These are phyloP conservation scores for Piedraia hortae DNA, from an alignment of 2,329 filamentous ascomycete genomes.

Conservation along the genomic window DNA sequence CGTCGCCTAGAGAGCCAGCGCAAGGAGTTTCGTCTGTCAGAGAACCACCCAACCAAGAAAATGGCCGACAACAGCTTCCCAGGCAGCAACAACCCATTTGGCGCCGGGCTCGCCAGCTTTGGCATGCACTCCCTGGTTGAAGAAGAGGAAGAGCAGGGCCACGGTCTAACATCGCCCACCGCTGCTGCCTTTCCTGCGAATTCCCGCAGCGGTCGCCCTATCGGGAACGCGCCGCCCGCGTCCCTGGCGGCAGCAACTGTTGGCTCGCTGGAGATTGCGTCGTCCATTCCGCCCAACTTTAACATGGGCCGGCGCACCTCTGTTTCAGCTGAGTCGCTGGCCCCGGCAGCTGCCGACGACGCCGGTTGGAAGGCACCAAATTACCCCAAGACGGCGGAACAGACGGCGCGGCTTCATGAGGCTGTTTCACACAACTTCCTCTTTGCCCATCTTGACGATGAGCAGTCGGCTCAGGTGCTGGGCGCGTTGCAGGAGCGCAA, in stretches of 20 bases:
- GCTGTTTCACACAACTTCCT: constrained; percentile 79
- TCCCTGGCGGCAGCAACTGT: constrained; percentile 12
- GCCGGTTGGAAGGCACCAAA: constrained; percentile 77
- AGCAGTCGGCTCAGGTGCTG: constrained; percentile 65
- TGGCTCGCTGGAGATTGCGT: constrained; percentile 23
- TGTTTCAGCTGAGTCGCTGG: constrained; percentile 86
- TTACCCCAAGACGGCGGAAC: constrained; percentile 59
- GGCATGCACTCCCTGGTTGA: constrained; percentile 39
- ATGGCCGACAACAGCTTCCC: constrained; percentile 58
- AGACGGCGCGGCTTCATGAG: constrained; percentile 47
- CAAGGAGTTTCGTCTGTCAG: constrained; percentile 24
- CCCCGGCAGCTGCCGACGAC: constrained; percentile 55
- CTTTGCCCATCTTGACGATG: constrained; percentile 82
- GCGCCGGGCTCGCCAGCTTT: constrained; percentile 13
- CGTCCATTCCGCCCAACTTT: constrained; percentile 72
- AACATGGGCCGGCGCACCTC: constrained; percentile 83
- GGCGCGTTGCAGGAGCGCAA: constrained; percentile 83
- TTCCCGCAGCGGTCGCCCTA: constrained; percentile 6
- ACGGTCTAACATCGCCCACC: constrained; percentile 43
- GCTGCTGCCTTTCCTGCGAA: constrained; percentile 17
- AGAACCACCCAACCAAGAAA: constrained; percentile 19
- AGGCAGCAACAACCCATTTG: constrained; percentile 46
- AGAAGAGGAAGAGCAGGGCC: constrained; percentile 46
- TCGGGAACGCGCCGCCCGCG: constrained; percentile 13
- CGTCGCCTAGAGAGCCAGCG: constrained; percentile 38